Base-by-base conservation (phyloP, 2,329 filamentous ascomycete species). In the Paraconiothyrium sp. region DNA sequence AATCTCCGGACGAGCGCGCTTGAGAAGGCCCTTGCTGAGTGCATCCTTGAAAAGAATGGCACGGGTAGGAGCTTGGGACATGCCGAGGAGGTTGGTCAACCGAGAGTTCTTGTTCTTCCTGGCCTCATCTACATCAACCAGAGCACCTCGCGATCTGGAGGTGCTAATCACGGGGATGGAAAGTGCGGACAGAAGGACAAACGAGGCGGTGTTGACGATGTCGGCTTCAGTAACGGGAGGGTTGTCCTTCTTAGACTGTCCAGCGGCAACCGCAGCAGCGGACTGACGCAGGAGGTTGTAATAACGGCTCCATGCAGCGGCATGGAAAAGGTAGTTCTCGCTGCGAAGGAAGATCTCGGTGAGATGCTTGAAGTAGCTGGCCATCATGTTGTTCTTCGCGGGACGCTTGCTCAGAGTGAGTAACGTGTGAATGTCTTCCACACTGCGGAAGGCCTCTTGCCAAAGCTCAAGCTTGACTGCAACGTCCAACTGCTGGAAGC, bases 101-200 rank as follows among this genome's bases (percentile, higher is more conserved):
- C 95, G 93, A 30, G 93, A 94, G 84, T 98, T 99, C 89, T 98
- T 98, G 86, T 95, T 98, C 87, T 97, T 98, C 81, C 92, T 91
- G 50, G 92, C 93, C 83, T 98, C 94, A 71, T 99, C 95, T 61
- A 97, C 94, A 80, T 99, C 95, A 54, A 98, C 92, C 80, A 99
- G 89, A 63, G 94, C 95, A 76, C 95, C 95, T 50, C 95, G 92
- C 58, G 95, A 99, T 75, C 95, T 90, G 32, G 94, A 94, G 49
- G 95, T 98, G 88, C 95, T 99, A 82, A 99, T 99, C 82, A 99
- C 95, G 13, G 95, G 95, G 67, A 99, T 99, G n/a, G 95, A 91
- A 57, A 99, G 89, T 54, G 95, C 94, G 22, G 95, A 97, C 57
- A 99, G 85, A 51, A 99, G 87, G 60, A 99, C 96, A 73, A 97